These are phyloP conservation scores for Helicocarpus griseus DNA, from an alignment of 2,329 filamentous ascomycete genomes.

Conservation along the genomic window DNA sequence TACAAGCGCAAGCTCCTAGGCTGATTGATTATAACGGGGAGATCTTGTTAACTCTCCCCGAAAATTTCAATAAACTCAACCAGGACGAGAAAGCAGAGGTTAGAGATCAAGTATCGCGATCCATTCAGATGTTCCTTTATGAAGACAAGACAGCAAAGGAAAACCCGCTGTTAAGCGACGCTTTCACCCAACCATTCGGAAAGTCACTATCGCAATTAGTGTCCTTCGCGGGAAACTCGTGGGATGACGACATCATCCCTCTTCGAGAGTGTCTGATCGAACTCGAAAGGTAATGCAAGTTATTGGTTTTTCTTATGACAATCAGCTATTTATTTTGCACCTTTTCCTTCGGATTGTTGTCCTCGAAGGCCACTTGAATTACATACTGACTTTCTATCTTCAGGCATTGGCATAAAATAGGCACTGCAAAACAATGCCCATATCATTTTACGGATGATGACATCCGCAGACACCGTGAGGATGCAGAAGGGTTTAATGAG, in stretches of 20 bases:
- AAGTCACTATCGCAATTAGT: conserved; percentile 15
- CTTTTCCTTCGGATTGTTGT: no score
- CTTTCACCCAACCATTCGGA: conserved; percentile 1
- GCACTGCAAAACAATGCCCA: conserved; percentile 1
- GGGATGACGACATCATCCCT: conserved; percentile 20
- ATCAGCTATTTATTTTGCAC: background rate
- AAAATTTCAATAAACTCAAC: conserved; percentile 14
- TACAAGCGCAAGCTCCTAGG: conserved; percentile 14
- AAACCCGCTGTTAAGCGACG: conserved; percentile 7
- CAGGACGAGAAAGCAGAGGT: conserved; percentile 5
- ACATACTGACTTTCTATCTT: background rate
- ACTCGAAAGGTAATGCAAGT: conserved; percentile 18
- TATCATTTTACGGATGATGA: conserved; percentile 10
- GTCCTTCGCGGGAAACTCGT: conserved; percentile 19
- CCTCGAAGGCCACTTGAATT: no score
- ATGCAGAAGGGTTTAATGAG: conserved; percentile 7
- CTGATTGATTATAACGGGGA: conserved; percentile 20
- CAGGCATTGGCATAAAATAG: conserved; percentile 5
- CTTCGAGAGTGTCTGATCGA: conserved; percentile 21
- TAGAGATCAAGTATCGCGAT: background rate
- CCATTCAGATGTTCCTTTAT: conserved; percentile 2
- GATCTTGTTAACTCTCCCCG: conserved; percentile 16
- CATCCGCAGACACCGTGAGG: conserved; percentile 6
- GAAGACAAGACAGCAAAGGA: background rate
- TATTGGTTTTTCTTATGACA: background rate